phyloP scores from a whole-genome alignment of 768 basidiomycete genomes.

The Russula emetica region DNA sequence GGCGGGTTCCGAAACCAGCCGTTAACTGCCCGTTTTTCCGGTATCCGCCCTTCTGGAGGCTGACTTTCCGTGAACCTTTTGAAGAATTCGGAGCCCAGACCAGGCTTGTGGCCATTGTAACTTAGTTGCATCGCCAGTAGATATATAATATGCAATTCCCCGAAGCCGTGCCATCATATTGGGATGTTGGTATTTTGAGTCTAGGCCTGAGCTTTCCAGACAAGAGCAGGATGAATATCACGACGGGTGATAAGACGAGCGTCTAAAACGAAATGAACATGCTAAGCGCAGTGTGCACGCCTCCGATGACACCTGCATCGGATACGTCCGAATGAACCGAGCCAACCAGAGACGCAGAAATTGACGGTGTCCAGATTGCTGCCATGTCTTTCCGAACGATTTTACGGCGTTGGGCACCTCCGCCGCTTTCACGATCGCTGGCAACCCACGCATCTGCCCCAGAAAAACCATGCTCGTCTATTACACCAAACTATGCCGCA shows the following conservation, averaged over 20 bases:
- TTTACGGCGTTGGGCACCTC: conserved; percentile 11
- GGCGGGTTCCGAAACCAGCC: no score
- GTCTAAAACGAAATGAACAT: background rate
- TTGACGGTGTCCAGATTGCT: background rate
- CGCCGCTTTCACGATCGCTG: conserved; percentile 28
- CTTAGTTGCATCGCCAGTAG: no score
- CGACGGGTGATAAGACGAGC: background rate
- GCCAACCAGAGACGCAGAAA: background rate
- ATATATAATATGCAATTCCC: no score
- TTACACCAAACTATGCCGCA: conserved; percentile 79
- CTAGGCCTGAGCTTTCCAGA: background rate
- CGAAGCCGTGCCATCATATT: no score
- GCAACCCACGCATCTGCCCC: conserved; percentile 42
- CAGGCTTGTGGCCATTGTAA: background rate
- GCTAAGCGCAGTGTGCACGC: background rate
- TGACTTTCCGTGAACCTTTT: background rate
- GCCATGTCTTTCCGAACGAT: conserved; percentile 20
- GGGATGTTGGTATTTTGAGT: background rate
- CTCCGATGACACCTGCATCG: background rate
- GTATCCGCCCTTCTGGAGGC: no score
- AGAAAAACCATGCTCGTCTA: conserved; percentile 60
- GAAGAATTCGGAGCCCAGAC: background rate
- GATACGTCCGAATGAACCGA: background rate
- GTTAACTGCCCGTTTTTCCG: no score
- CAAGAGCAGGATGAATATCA: no score